Evolutionary conservation across 2,329 filamentous ascomycete species (phyloP), one percentile per base, ranked within the genome.

Genomic region (Colletotrichum sp.): DNA sequence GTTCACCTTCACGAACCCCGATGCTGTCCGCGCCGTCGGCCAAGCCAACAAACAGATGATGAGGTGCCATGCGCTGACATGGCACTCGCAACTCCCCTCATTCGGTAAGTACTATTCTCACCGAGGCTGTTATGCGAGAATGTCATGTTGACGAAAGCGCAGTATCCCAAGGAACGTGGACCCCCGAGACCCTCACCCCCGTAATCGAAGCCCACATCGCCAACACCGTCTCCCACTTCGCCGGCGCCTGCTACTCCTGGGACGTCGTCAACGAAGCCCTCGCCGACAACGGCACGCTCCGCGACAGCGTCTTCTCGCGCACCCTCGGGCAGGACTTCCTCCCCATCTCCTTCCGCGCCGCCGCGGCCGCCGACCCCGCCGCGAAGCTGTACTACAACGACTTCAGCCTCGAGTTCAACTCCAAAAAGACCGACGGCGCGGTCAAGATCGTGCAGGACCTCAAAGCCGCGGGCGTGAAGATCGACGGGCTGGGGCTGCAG

Each of bases 51-150:
- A 82, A 73, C 85, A 88, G 79, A 77, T 89, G 32, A 84, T 92
- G 26, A 87, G 92, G 69, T 93, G 92, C 82, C 92, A 94, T 81
- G 91, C 92, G 2, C 88, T 93, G 8, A 86, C 92, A 66, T 94
- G 92, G 92, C 89, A 94, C 85, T 89, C 86, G 44, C 90, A 91
- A 82, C 85, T 92, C n/a, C 88, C 89, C 2, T 81, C 83, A 34
- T 94, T 76, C 9, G 74, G 74, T 70, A 44, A 26, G 26, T 6
- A 26, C 5, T 26, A 26, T 26, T 6, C 26, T 26, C 26, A 6
- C 26, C 5, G 26, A 26, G 26, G 26, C 5, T 6, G 26, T 26
- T 6, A 26, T 26, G 26, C 26, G 26, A 6, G 26, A 26, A 26
- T 6, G 6, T 12, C 4, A 5, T 16, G 4, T 59, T 57, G 24